These are phyloP conservation scores for Lomentospora prolificans DNA, from an alignment of 2,329 filamentous ascomycete genomes.

Conservation along the genomic window DNA sequence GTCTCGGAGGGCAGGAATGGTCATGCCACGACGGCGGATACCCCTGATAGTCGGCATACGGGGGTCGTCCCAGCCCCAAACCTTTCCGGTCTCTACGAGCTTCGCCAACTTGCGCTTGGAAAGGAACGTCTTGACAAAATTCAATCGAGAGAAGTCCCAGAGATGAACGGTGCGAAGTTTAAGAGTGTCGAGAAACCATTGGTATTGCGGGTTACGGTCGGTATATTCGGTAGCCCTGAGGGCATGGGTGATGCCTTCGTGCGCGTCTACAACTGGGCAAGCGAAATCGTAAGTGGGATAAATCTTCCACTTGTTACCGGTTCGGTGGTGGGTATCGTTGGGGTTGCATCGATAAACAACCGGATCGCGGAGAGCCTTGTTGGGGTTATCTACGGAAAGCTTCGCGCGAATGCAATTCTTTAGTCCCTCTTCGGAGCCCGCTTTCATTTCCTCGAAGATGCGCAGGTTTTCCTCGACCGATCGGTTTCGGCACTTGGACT, in stretches of 20 bases:
- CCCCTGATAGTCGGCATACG: conserved; percentile 79
- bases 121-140: conserved; percentile 73
- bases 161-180: conserved; percentile 68
- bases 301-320: conserved; percentile 70
- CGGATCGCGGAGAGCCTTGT: conserved; percentile 92
- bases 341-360: conserved; percentile 93
- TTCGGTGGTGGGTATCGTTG: conserved; percentile 61
- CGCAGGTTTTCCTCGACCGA: conserved; percentile 74
- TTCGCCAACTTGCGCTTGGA: conserved; percentile 82
- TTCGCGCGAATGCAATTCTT: conserved; percentile 91
- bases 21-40: conserved; percentile 69
- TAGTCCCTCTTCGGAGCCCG: conserved; percentile 65
- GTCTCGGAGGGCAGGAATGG: conserved; percentile 66
- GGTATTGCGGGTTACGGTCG: conserved; percentile 76
- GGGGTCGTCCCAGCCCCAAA: conserved; percentile 80
- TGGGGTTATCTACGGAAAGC: conserved; percentile 82
- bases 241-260: conserved; percentile 77
- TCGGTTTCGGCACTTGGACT: conserved; percentile 71
- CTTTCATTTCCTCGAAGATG: conserved; percentile 88
- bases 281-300: conserved; percentile 85
- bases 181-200: conserved; percentile 72
- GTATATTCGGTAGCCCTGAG: conserved; percentile 80
- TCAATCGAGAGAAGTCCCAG: conserved; percentile 78
- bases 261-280: conserved; percentile 69
- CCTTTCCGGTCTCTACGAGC: conserved; percentile 65